A percentile compares a stretch with the other conserved stretches of the same genome.
These are phyloP conservation scores for Fusarium piperis DNA, from an alignment of 2,329 filamentous ascomycete genomes.

Conservation along the genomic window DNA sequence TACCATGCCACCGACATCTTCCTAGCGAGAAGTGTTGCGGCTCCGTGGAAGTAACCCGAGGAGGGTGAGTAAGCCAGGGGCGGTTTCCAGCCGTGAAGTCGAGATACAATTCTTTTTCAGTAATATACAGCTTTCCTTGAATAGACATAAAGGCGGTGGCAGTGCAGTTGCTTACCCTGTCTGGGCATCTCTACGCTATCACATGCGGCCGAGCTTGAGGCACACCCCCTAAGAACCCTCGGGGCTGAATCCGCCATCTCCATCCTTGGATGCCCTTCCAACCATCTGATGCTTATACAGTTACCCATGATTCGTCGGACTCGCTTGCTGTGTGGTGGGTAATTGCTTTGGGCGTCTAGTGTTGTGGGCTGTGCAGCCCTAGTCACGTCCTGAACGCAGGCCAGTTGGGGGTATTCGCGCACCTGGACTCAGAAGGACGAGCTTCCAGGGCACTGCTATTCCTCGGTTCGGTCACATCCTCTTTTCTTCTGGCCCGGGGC, in stretches of 20 bases:
- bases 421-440: not conserved
- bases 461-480: rapidly evolving
- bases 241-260: not conserved
- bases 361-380: not conserved
- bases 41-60: not conserved
- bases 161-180: not conserved
- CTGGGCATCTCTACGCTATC: not conserved
- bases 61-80: not conserved
- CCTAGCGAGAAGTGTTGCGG: not conserved
- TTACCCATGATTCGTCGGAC: not conserved
- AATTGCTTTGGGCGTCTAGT: not conserved
- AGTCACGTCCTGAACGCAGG: not conserved
- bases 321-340: not conserved
- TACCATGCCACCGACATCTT: not conserved
- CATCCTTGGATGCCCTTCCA: not conserved
- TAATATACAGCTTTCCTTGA: not conserved
- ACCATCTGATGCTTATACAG: not conserved
- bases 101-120: not conserved
- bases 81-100: not conserved
- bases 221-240: not conserved
- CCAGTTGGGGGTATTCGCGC: not conserved
- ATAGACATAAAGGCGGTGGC: not conserved
- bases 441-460: not conserved
- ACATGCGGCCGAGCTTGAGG: not conserved
- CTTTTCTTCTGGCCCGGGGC: not conserved